Conservation (phyloP, 768 basidiomycete species). For the Mycena haematopus region DNA sequence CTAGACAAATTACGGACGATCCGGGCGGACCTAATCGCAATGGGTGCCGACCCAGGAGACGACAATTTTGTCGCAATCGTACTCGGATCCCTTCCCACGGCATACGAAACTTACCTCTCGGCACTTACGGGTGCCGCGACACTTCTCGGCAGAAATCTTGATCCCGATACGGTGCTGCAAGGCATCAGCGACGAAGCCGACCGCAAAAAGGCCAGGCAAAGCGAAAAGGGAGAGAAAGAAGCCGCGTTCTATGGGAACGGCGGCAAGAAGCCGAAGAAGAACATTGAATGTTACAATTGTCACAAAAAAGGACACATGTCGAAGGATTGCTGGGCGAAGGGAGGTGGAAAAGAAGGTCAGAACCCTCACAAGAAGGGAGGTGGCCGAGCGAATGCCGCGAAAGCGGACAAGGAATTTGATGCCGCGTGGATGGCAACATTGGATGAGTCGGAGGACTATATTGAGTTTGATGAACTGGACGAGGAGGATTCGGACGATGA, state of each 20-base stretch:
- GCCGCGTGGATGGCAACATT: background rate
- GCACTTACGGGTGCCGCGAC: background rate
- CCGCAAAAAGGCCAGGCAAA: background rate
- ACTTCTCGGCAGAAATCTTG: background rate
- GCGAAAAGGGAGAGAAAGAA: background rate
- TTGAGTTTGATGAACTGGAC: slow-evolving; percentile 7
- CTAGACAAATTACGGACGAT: background rate
- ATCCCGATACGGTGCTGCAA: slow-evolving; percentile 4
- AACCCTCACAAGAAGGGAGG: slow-evolving; percentile 23
- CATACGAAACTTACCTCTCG: background rate
- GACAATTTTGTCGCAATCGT: background rate
- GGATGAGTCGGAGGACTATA: background rate
- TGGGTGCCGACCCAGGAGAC: background rate
- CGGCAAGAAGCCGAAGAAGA: slow-evolving; percentile 5
- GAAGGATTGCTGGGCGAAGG: slow-evolving; percentile 44
- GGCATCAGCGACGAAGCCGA: slow-evolving; percentile 1
- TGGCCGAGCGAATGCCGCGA: background rate
- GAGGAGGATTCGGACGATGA: slow-evolving; percentile 8
- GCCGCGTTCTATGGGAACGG: slow-evolving; percentile 11
- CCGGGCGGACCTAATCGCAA: background rate
- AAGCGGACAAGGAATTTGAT: background rate
- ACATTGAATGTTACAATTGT: slow-evolving; percentile 39
- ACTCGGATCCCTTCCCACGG: background rate
- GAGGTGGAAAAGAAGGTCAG: slow-evolving; percentile 46
- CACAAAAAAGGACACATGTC: slow-evolving; percentile 37